Base-by-base conservation (phyloP, 2,329 filamentous ascomycete genomes). In the Akanthomyces uredinophilus region DNA sequence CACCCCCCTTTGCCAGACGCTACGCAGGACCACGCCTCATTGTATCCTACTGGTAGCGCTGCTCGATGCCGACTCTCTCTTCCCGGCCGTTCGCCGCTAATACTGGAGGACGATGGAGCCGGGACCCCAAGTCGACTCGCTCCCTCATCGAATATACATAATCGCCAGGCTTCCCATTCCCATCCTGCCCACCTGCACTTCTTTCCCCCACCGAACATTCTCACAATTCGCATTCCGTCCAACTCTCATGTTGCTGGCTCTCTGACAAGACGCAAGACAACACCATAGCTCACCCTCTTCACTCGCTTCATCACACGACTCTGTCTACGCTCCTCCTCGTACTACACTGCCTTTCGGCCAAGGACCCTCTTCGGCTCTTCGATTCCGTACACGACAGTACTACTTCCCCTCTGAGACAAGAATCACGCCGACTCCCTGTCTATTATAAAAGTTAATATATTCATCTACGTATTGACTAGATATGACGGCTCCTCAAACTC, bases 401-500 rank as follows among this genome's bases (percentile, higher is more conserved):
- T 55, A 7, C 24, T 8, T 2, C 6, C 11, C 20, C 11, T 32
- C 37, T 18, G 18, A 10, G 46, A 24, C 24, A 5, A 20, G 44
- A 44, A 54, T 10, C 37, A 16, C 43, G n/a, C 6, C 27, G 37
- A 20, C 43, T 16, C 4, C 10, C 24, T 56, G 24, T 47, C 41
- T 20, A 27, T 39, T 41, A 50, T 49, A 29, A n/a, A 50, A 60
- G 32, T 39, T 51, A 32, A 51, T 51, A 52, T 51, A 52, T 44
- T 52, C 47, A 52, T 32, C 22, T 51, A 22, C 35, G 32, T 60
- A 44, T 52, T 58, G 44, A 60, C 29, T 60, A 56, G 72, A 62
- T 54, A 84, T 84, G 82, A 83, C 81, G 62, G 79, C 80, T 66
- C 74, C 80, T 65, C 71, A 79, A 65, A 71, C 76, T 62, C 76